These are phyloP conservation scores for Trichoderma simmonsii DNA, from an alignment of 2,329 filamentous ascomycete species.

Conservation along the genomic window DNA sequence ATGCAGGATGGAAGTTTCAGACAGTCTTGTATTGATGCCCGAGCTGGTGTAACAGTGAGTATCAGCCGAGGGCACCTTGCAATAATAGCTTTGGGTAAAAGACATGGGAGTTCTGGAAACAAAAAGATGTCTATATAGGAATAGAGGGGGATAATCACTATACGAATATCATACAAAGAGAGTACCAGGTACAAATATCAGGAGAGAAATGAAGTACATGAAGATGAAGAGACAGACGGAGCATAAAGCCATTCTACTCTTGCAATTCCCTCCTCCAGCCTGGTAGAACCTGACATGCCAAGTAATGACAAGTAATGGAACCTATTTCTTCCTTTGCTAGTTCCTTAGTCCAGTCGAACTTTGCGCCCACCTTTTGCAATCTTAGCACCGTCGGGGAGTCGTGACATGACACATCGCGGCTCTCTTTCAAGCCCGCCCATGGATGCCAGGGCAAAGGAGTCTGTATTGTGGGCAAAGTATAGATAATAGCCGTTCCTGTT, in stretches of 20 bases:
- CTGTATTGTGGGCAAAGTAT: slow-evolving; percentile 95
- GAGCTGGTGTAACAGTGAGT: neutral
- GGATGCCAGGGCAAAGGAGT: slow-evolving; percentile 80
- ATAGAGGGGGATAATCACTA: slow-evolving; percentile 27
- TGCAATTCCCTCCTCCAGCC: neutral
- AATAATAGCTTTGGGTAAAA: neutral
- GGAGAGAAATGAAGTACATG: neutral
- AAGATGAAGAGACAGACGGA: neutral
- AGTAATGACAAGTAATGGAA: neutral
- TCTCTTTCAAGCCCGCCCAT: slow-evolving; percentile 76
- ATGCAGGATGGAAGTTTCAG: neutral
- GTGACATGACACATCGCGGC: slow-evolving; percentile 85
- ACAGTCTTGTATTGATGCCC: neutral
- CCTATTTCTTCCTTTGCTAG: neutral
- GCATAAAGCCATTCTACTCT: neutral
- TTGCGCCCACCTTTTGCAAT: slow-evolving; percentile 56
- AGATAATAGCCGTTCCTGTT: slow-evolving; percentile 71
- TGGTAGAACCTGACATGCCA: neutral
- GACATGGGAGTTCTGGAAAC: neutral
- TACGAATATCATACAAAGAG: slow-evolving; percentile 23
- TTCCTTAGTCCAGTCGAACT: slow-evolving; percentile 34
- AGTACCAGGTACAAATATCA: neutral
- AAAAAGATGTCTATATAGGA: slow-evolving; percentile 24
- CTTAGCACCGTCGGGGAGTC: slow-evolving; percentile 53
- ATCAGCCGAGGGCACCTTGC: neutral